phyloP scores from a whole-genome alignment of 2,329 filamentous ascomycete genomes.

The Pseudopithomyces maydicus region DNA sequence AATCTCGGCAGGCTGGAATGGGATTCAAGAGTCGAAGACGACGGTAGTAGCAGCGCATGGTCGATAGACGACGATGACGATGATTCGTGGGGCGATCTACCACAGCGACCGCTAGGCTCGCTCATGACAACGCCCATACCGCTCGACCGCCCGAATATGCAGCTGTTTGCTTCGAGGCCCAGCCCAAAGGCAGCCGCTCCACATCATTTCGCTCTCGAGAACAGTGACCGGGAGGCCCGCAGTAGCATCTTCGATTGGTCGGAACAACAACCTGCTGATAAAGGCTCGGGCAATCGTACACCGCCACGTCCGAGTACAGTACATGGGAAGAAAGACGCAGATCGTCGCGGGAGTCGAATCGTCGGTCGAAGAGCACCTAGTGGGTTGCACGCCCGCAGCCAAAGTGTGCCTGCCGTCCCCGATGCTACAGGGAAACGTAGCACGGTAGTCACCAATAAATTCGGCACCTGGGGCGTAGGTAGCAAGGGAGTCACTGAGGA shows the following conservation, averaged over 20 bases:
- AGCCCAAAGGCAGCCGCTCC: constrained; percentile 47
- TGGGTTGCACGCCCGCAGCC: constrained; percentile 75
- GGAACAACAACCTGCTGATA: constrained; percentile 68
- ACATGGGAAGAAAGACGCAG: constrained; percentile 74
- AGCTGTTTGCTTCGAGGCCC: constrained; percentile 33
- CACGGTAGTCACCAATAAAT: constrained; percentile 67
- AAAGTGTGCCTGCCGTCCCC: constrained; percentile 75
- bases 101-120: constrained; percentile 36
- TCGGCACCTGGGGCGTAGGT: constrained; percentile 81
- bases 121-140: constrained; percentile 36
- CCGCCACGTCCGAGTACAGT: constrained; percentile 74
- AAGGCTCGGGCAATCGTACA: constrained; percentile 61
- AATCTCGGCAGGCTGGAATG: constrained; percentile 48
- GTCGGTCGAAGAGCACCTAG: constrained; percentile 70
- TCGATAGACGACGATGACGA: constrained; percentile 47
- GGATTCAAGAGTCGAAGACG: constrained; percentile 45
- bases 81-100: constrained; percentile 47
- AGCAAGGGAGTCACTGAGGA: constrained; percentile 81
- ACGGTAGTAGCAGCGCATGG: constrained; percentile 48
- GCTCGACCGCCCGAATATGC: constrained; percentile 39
- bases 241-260: constrained; percentile 82
- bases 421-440: constrained; percentile 62
- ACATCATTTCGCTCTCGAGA: constrained; percentile 40
- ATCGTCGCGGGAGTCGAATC: constrained; percentile 71
- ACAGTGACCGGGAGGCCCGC: constrained; percentile 50